Evolutionary conservation across 2,329 filamentous ascomycete species (phyloP).

Genomic region (Penicillium frequentans): DNA sequence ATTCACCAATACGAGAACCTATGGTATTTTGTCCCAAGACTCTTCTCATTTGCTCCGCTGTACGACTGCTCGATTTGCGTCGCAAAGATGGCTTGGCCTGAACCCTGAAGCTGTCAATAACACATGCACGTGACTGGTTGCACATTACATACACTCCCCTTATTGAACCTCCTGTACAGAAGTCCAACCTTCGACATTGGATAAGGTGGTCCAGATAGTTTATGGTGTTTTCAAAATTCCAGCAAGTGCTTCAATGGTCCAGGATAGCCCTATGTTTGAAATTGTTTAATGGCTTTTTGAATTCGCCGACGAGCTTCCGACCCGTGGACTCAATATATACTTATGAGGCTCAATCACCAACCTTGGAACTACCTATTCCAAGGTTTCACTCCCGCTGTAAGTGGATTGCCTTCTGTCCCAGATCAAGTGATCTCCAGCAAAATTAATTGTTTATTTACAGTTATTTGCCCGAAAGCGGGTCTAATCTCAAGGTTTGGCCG

Average conservation of each 20-base stretch:
- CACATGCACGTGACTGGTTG: not conserved
- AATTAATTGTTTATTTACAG: not conserved
- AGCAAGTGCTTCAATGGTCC: too few relatives aligned
- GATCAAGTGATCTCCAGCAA: not conserved
- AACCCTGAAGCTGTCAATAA: not conserved
- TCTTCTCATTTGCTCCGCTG: not conserved
- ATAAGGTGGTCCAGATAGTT: too few relatives aligned
- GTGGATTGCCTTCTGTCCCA: not conserved
- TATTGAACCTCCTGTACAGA: too few relatives aligned
- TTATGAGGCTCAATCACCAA: too few relatives aligned
- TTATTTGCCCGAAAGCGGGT: not conserved
- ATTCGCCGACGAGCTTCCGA: too few relatives aligned
- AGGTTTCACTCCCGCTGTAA: too few relatives aligned
- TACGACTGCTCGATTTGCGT: not conserved
- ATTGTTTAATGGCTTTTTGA: too few relatives aligned
- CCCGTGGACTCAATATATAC: too few relatives aligned
- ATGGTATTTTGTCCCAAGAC: not conserved
- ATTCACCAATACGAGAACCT: not conserved
- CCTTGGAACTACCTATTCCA: too few relatives aligned
- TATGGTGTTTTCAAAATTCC: too few relatives aligned
- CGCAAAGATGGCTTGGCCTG: not conserved
- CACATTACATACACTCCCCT: not conserved
- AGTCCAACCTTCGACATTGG: too few relatives aligned
- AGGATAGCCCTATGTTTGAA: too few relatives aligned
- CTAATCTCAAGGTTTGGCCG: not conserved